Evolutionary conservation across 257 asterid species (phyloP).

Genomic region (Solanum piurae): DNA sequence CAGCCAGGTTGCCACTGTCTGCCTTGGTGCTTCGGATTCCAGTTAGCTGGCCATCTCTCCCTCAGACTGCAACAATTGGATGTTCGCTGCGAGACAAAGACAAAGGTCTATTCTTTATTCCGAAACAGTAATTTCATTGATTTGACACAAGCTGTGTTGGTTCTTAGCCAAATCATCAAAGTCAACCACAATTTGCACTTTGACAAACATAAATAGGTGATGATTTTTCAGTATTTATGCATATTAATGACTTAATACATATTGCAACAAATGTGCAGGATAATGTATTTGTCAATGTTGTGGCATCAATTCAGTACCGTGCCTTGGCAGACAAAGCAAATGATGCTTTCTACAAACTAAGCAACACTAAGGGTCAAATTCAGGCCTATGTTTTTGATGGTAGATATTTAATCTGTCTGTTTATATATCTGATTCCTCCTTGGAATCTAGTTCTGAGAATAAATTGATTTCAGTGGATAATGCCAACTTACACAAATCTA

Average conservation of each 20-base stretch:
- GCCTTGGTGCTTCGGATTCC: constrained; percentile 20
- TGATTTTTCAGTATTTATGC: not conserved
- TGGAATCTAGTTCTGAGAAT: not conserved
- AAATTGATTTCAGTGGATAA: not conserved
- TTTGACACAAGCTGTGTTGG: not conserved
- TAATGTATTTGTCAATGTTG: constrained; percentile 27
- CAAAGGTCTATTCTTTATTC: not conserved
- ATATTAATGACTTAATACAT: not conserved
- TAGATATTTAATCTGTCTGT: not conserved
- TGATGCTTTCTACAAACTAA: constrained; percentile 23
- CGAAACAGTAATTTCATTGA: not conserved
- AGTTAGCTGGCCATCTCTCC: not conserved
- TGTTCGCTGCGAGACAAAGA: constrained; percentile 57
- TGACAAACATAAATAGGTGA: not conserved
- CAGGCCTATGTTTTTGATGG: constrained; percentile 29
- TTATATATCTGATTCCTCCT: not conserved
- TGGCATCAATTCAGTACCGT: constrained; percentile 25
- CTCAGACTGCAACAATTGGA: not conserved
- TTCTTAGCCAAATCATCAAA: not conserved
- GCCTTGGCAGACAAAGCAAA: constrained; percentile 22
- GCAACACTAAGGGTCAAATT: constrained; percentile 19
- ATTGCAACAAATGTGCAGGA: constrained; percentile 2
- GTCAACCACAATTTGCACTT: not conserved
- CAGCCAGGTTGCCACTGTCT: constrained; percentile 24
- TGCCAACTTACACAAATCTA: not conserved